These are phyloP conservation scores for Boletus pseudopeckii DNA, from an alignment of 768 basidiomycete species.

Conservation along the genomic window DNA sequence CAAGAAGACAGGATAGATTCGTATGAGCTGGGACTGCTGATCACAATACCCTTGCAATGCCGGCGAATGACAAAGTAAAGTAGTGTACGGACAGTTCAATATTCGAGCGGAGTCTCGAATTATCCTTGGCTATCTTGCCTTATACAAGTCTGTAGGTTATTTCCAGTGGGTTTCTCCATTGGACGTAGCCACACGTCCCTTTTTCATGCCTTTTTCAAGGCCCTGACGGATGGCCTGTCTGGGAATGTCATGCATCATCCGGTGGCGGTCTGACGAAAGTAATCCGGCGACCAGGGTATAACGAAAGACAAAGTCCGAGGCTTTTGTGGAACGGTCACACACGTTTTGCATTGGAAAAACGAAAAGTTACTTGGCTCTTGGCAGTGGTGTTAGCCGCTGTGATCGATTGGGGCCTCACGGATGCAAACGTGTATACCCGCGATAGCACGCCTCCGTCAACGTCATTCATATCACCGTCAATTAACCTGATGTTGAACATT, in stretches of 20 bases:
- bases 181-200: no score
- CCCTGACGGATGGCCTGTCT: no score
- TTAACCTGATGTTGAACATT: background rate
- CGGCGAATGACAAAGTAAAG: no score
- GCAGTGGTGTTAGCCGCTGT: background rate
- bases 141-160: no score
- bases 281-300: no score
- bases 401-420: background rate
- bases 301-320: background rate
- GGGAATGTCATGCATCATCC: background rate
- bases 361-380: background rate
- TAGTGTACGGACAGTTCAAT: no score
- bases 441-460: background rate
- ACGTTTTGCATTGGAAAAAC: conserved; percentile 14
- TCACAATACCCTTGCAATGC: no score
- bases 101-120: no score
- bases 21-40: no score
- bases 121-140: background rate
- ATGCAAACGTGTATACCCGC: background rate
- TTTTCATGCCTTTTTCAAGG: no score
- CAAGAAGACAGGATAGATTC: no score
- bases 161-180: background rate
- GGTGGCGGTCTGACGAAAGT: background rate
- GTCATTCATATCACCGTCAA: background rate
- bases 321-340: background rate